Conservation (phyloP, 192 early-diverging fungal genomes). For the Kickxella alabastrina region DNA sequence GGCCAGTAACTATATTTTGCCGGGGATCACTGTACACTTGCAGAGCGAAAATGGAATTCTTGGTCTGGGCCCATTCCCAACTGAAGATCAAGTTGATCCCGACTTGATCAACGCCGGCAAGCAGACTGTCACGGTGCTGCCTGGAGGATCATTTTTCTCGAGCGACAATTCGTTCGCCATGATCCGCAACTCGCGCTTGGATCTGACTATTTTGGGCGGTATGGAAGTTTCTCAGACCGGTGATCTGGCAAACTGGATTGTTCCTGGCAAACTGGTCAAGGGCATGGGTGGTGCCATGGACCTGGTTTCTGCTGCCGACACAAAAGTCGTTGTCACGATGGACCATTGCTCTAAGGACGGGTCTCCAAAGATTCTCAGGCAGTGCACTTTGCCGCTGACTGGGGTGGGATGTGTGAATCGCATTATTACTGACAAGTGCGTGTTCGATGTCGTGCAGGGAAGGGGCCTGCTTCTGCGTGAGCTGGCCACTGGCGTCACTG, state of each 20-base stretch:
- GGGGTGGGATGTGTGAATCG: conserved; percentile 60
- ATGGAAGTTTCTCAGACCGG: conserved; percentile 58
- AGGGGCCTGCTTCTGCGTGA: conserved; percentile 56
- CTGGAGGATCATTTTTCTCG: conserved; percentile 63
- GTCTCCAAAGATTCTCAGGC: conserved; percentile 64
- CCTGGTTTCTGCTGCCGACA: conserved; percentile 60
- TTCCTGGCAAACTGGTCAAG: conserved; percentile 79
- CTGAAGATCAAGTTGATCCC: conserved; percentile 59
- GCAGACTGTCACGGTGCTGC: conserved; percentile 61
- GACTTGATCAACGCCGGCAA: conserved; percentile 68
- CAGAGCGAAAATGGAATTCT: conserved; percentile 77
- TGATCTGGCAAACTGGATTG: conserved; percentile 79
- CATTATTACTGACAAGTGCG: conserved; percentile 66
- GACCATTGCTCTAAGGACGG: conserved; percentile 59
- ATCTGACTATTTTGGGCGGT: conserved; percentile 67
- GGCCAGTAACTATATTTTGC: conserved; percentile 65
- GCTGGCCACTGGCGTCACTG: conserved; percentile 55
- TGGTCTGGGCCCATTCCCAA: conserved; percentile 69
- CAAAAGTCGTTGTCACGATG: conserved; percentile 70
- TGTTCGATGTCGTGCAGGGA: conserved; percentile 57
- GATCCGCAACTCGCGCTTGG: conserved; percentile 71
- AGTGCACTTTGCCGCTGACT: conserved; percentile 69
- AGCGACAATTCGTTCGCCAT: conserved; percentile 70
- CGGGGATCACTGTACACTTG: conserved; percentile 61
- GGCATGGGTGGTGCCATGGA: conserved; percentile 80